Base-by-base conservation (phyloP, 306 rosid genomes). In the Vigna radiata region DNA sequence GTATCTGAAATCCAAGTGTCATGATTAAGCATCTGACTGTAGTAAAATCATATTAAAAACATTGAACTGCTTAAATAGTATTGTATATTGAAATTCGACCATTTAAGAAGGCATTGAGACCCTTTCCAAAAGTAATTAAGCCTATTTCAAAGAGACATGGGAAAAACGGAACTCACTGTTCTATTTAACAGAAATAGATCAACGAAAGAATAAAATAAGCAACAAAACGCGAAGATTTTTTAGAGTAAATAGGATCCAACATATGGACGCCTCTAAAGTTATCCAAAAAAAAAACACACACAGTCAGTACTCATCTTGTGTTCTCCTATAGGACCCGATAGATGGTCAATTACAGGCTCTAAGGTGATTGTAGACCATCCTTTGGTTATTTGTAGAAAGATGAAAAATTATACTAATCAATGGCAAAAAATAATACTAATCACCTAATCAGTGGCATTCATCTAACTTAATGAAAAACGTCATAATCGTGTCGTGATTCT, bases 1-100 rank as follows among this genome's bases (percentile, higher is more conserved):
- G 91, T 76, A 86, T 83, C 97, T 89, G 91, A 62, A 77, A 83
- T 79, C 49, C 64, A 77, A 64, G 48, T 85, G 62, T 31, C 70
- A 72, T 14, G 41, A 52, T 52, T 64, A 84, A 73, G 63, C 61
- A 55, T 63, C 77, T 16, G 43, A 56, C 17, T 18, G 3, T 76
- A 36, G 7, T 5, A 36, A 36, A 36, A 36, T 36, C 41, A 36
- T 36, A 36, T 36, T 36, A 6, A 36, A 36, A 36, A 36, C 8
- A 48, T 50, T 77, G n/a, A 59, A 81, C 19, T 41, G 23, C 23
- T 15, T 36, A 19, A 44, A 31, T 5, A 58, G 19, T 9, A 53
- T 23, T 7, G 16, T 27, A 43, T 14, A 52, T 21, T 27, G 77
- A 67, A 69, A 36, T 19, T 14, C 53, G 23, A 71, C 56, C 25